Evolutionary conservation across 306 rosid species (phyloP).

Genomic region (Cyclanthera cordifolia): DNA sequence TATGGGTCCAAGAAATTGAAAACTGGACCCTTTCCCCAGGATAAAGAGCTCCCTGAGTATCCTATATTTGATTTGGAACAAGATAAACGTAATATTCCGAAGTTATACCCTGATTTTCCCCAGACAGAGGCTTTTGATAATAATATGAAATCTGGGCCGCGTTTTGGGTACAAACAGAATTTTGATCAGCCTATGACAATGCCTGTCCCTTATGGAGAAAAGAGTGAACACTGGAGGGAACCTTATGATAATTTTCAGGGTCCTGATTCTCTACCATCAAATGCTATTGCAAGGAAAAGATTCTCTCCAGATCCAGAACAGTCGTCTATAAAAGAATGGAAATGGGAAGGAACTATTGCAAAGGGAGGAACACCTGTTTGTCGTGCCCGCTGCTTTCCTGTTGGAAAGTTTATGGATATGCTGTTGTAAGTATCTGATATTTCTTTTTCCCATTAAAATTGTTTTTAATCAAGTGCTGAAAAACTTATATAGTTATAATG

Average conservation of each 20-base stretch:
- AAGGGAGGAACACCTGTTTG: constrained; percentile 97
- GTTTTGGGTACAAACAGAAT: constrained; percentile 37
- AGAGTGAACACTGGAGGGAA: constrained; percentile 52
- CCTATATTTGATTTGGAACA: constrained; percentile 47
- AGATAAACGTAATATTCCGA: constrained; percentile 42
- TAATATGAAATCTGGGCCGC: constrained; percentile 43
- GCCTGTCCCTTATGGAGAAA: constrained; percentile 32
- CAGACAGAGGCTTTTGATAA: constrained; percentile 35
- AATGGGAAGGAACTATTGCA: constrained; percentile 98
- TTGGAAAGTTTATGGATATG: constrained; percentile 73
- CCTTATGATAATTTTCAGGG: constrained; percentile 45
- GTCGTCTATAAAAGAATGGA: constrained; percentile 67
- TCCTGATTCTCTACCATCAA: constrained; percentile 35
- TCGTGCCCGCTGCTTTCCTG: constrained; percentile 97
- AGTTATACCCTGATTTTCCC: constrained; percentile 34
- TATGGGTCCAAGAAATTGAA: constrained; percentile 56
- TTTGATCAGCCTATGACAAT: constrained; percentile 38
- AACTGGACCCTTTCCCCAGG: constrained; percentile 39
- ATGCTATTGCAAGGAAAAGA: constrained; percentile 43
- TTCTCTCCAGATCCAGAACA: constrained; percentile 54
- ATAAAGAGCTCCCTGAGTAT: constrained; percentile 77
- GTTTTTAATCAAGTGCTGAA: neutral
- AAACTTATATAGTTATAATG: neutral
- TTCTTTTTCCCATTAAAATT: neutral
- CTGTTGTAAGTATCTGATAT: constrained; percentile 51